Base-by-base conservation (phyloP, 208 protist species). In the Strigomonas culicis region DNA sequence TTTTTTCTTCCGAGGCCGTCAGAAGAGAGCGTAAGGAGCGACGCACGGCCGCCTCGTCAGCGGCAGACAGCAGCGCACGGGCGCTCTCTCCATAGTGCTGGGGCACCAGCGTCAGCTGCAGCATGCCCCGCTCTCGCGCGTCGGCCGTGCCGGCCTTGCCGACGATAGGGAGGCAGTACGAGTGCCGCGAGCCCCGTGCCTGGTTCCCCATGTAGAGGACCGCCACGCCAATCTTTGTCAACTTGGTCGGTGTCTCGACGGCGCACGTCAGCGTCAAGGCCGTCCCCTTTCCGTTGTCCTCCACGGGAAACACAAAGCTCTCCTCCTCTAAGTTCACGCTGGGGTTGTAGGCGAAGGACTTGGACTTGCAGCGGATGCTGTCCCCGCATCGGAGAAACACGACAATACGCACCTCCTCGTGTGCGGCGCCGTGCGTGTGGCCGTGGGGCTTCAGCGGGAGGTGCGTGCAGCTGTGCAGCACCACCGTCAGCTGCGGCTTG, bases 261-360 rank as follows among this genome's bases (percentile, higher is more conserved):
- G 75, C 71, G 0, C 69, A 77, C 3, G 68, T 83, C 21, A 87
- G 21, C 0, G 63, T 81, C 34, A 87, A 25, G 1, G 65, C 8
- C 19, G 66, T 63, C 17, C 60, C 61, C 2, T 72, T 60, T 2
- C 50, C 44, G 13, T 32, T 32, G 4, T 55, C 36, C 25, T 17
- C 24, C 30, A 21, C 25, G 27, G 66, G 17, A 51, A 30, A 41
- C 2, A 21, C 0, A 27, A 30, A 51, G 1, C 3, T 21, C 31
- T 34, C 15, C 1, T 44, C 6, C 4, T 44, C 19, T 11, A 67
- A 58, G 3, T 24, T 2, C 1, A 47, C 55, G 25, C 30, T 32
- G 7, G 31, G 24, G 2, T 22, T 34, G 58, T 64, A 65, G 1
- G 66, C 47, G 2, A 71, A 39, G 3, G 66, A 21, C 1, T 49